Percentiles rank a stretch among this genome's conserved stretches.
Conservation (phyloP, 2,329 filamentous ascomycete genomes). For the Colletotrichum sp. region DNA sequence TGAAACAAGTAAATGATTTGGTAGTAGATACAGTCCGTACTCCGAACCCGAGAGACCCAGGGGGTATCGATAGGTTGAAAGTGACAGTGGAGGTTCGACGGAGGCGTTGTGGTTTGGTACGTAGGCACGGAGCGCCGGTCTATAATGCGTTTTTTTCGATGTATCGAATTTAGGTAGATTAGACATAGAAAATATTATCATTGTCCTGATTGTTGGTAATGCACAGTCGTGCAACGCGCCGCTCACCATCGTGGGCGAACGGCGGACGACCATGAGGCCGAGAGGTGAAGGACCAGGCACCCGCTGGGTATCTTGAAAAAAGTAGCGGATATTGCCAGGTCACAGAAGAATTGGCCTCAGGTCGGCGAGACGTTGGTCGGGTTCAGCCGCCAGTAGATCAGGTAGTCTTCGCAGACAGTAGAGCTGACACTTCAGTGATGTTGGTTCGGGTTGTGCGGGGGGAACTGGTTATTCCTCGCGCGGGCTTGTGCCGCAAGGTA, state of each 20-base stretch:
- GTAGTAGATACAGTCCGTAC: conserved; percentile 20
- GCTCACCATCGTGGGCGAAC: neutral
- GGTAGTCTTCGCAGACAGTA: neutral
- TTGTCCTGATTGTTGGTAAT: conserved; percentile 7
- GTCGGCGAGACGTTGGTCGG: neutral
- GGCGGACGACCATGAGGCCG: conserved; percentile 10
- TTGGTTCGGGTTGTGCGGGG: conserved; percentile 50
- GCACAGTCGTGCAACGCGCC: conserved; percentile 11
- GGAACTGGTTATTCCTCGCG: conserved; percentile 42
- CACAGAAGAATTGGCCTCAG: conserved; percentile 8
- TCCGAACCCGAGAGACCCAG: conserved; percentile 7
- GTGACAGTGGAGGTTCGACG: neutral
- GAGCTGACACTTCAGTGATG: conserved; percentile 33
- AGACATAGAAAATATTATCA: conserved; percentile 23
- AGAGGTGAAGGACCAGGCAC: neutral
- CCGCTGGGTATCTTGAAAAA: conserved; percentile 22
- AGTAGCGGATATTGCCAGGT: conserved; percentile 14
- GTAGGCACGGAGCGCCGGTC: conserved; percentile 13
- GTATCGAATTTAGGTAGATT: conserved; percentile 16
- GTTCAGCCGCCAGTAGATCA: neutral
- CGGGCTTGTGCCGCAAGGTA: conserved; percentile 52
- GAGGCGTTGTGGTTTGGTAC: neutral
- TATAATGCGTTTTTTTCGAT: conserved; percentile 18
- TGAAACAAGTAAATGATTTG: neutral
- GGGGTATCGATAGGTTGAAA: conserved; percentile 13